Evolutionary conservation across 805 yeast genomes (phyloP).

Genomic region (Kazachstania psychrophila): DNA sequence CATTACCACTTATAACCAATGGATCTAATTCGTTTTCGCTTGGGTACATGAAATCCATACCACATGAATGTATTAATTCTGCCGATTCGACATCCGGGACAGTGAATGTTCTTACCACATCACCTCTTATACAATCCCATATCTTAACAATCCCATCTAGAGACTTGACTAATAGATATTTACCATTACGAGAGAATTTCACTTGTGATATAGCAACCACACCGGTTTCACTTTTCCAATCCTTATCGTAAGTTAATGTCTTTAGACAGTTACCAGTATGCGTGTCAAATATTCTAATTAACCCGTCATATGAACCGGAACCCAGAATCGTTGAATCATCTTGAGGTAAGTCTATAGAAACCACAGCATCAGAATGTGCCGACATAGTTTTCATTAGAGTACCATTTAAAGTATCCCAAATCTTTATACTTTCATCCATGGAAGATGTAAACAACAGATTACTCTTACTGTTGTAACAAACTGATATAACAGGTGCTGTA

Average conservation of each 20-base stretch:
- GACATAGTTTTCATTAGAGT: constrained; percentile 67
- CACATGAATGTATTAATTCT: constrained; percentile 19
- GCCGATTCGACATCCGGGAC: constrained; percentile 2
- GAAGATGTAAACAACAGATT: constrained; percentile 73
- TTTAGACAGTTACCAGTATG: constrained; percentile 86
- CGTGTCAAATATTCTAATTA: constrained; percentile 79
- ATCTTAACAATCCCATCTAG: constrained; percentile 69
- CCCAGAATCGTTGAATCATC: constrained; percentile 71
- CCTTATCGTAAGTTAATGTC: constrained; percentile 73
- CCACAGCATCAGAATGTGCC: constrained; percentile 89
- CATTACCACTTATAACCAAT: constrained; percentile 24
- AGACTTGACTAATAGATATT: constrained; percentile 66
- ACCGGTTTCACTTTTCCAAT: constrained; percentile 50
- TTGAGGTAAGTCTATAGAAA: constrained; percentile 60
- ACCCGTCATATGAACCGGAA: constrained; percentile 86
- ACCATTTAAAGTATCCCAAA: constrained; percentile 75
- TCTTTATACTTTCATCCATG: constrained; percentile 80
- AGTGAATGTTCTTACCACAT: constrained; percentile 63
- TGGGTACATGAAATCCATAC: constrained; percentile 23
- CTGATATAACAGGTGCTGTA: constrained; percentile 72
- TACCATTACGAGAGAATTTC: constrained; percentile 69
- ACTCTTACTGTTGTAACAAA: constrained; percentile 64
- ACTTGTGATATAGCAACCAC: constrained; percentile 63
- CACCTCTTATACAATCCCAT: constrained; percentile 81
- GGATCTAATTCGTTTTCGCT: constrained; percentile 10